Base-by-base conservation (phyloP, 805 yeast species). In the Brettanomyces custersianus region DNA sequence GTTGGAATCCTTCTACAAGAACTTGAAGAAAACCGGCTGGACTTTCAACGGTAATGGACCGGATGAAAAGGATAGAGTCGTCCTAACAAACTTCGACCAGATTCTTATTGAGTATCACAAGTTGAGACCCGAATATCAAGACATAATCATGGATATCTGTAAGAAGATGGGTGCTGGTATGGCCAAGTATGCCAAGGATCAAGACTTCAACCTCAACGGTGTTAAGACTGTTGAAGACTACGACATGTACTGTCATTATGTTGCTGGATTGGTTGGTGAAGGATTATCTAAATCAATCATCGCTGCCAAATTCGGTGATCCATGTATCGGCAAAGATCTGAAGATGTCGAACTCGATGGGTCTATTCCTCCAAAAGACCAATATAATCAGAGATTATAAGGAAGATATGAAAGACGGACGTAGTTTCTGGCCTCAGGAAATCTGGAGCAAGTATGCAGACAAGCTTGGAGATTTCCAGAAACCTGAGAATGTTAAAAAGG, bases 241-340 rank as follows among this genome's bases (percentile, higher is more conserved):
- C 55, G 88, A 92, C 55, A 66, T 80, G 42, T 92, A 92, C 65
- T 92, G 99, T 61, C 88, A 88, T 61, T 85, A 88, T 52, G 99
- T 92, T 40, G 98, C 99, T 2, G 99, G 98, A 2, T 68, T 92
- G 36, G 97, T 92, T 28, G 98, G 99, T 39, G 96, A 87, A 53
- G 98, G 98, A 3, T 67, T 87, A 47, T 87, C 97, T 9, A 73
- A 81, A 43, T 66, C 92, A 59, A 74, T 86, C 49, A 80, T 83
- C 15, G 67, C 76, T 29, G 94, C 96, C 20, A 56, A 66, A 12
- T 86, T 84, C 52, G 82, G 83, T 27, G 72, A 76, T 38, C 55
- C 64, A 1, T 65, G 66, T 19, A 59, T 77, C 30, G 53, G 62
- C n/a, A 70, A 76, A 37, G 65, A 74, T 40, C 72, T 75, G 52